Base-by-base conservation (phyloP, 179 eudicot species). In the Pouteria campechiana region DNA sequence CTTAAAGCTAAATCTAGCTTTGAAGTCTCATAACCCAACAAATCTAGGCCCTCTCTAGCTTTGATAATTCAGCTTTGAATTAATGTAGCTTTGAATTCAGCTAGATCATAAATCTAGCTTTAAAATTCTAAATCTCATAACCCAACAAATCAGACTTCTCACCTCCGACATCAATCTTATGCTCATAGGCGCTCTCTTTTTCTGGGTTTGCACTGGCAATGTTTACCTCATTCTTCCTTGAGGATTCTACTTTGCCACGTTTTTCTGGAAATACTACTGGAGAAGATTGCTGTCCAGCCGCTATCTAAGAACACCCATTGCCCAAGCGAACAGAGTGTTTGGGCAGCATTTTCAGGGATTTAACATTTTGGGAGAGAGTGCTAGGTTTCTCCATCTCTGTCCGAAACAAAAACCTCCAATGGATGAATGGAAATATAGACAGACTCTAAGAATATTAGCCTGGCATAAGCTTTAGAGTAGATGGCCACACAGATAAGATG, bases 181-280 rank as follows among this genome's bases (percentile, higher is more conserved):
- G 96, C 29, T 90, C 98, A 48, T 72, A 94, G 51, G 70, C 54
- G 67, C 73, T 90, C 32, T 65, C 50, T 55, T 70, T 72, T 27
- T 65, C 79, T 28, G 77, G 65, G 46, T 67, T 88, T 50, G 70
- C 83, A 64, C 52, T 40, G 41, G 55, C 59, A 44, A 63, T 56
- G 65, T n/a, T 52, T 33, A 58, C 57, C 27, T 70, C 75, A 17
- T 37, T 50, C 3, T 52, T 60, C 28, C 56, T 69, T 25, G 88
- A 69, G 17, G 64, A 62, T 69, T 69, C 87, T 47, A 64, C 76
- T 67, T 73, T 86, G 42, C 83, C 44, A 44, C 94, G 90, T 50
- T 90, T 90, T 59, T 86, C 98, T 11, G 98, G 98, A 56, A 86
- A 90, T 15, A 90, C 96, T 58, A 79, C 73, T 25, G 98, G 98